These are phyloP conservation scores for Macrotyloma uniflorum DNA, from an alignment of 306 rosid species.

Conservation along the genomic window DNA sequence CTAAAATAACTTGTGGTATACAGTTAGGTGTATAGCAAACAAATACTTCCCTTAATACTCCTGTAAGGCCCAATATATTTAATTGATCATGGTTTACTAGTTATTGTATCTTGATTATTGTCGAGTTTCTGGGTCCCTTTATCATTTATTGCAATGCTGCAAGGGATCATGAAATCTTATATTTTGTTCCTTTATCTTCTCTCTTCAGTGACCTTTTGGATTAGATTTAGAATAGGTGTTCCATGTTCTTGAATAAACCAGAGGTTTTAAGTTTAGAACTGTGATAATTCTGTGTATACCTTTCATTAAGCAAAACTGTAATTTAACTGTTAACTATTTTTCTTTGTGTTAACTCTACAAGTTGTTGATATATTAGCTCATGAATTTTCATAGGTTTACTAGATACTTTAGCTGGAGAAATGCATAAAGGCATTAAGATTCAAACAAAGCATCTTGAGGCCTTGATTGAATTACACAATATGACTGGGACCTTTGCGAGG, in stretches of 20 bases:
- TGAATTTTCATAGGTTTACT: constrained; percentile 65
- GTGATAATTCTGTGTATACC: constrained; percentile 18
- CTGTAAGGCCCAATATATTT: neutral
- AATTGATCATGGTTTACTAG: neutral
- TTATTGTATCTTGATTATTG: constrained; percentile 10
- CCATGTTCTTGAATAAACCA: constrained; percentile 1
- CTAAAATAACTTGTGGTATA: neutral
- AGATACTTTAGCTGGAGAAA: constrained; percentile 89
- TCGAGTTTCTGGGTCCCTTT: constrained; percentile 8
- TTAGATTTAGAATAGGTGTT: constrained; percentile 11
- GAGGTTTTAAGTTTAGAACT: constrained; percentile 5
- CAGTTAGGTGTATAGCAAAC: neutral
- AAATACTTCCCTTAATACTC: neutral
- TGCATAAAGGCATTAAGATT: constrained; percentile 95
- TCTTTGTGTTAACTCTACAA: constrained; percentile 15
- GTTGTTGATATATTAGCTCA: constrained; percentile 35
- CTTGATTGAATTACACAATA: constrained; percentile 86
- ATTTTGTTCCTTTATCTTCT: neutral
- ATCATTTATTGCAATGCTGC: neutral
- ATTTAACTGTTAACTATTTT: neutral
- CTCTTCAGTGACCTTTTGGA: neutral
- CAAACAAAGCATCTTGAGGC: constrained; percentile 92
- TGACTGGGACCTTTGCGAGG: constrained; percentile 94
- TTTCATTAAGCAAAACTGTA: neutral
- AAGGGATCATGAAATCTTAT: neutral